Evolutionary conservation across 179 eudicot species (phyloP), one percentile per base, ranked within the genome.

Genomic region (Actinidia arguta): DNA sequence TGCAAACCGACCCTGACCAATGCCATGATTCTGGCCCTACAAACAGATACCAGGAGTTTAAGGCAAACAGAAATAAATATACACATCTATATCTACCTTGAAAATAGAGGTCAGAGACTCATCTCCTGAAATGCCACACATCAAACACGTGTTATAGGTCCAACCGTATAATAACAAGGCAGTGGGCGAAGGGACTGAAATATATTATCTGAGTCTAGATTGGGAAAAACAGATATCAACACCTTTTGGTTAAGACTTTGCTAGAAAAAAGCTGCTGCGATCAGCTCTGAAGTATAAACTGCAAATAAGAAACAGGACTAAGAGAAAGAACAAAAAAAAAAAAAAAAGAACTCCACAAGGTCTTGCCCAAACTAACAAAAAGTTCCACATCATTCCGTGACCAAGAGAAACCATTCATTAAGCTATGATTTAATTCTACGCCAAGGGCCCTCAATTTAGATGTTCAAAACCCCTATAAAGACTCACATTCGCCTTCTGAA

Each of bases 1-100:
- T 48, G 88, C 73, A 76, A 92, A 88, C 58, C 85, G 85, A 46
- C 80, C 82, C 75, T 84, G 86, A 75, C 82, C 82, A 79, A 80
- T 61, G 64, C 77, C 86, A 81, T 75, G 82, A 79, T 86, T 90
- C 76, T 64, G 81, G 64, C 86, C 86, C 93, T 91, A 86, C 79
- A 87, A 70, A 84, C 52, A 63, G 55, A 66, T 73, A 74, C 25
- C 14, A 79, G 76, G 24, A 70, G 76, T 79, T 54, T 39, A 52
- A 82, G 24, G 59, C 12, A 61, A 74, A 75, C 44, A 68, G 24
- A 51, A 12, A 66, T 22, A 14, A 39, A 39, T 39, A 39, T 39
- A 39, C 42, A 39, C 36, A 54, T 13, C 17, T 55, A 55, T 20
- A 55, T 11, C 16, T 55, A 55, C 18, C 17, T 12, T n/a, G 48